Base-by-base conservation (phyloP, 2,329 filamentous ascomycete species). In the Lecanosticta acicola region DNA sequence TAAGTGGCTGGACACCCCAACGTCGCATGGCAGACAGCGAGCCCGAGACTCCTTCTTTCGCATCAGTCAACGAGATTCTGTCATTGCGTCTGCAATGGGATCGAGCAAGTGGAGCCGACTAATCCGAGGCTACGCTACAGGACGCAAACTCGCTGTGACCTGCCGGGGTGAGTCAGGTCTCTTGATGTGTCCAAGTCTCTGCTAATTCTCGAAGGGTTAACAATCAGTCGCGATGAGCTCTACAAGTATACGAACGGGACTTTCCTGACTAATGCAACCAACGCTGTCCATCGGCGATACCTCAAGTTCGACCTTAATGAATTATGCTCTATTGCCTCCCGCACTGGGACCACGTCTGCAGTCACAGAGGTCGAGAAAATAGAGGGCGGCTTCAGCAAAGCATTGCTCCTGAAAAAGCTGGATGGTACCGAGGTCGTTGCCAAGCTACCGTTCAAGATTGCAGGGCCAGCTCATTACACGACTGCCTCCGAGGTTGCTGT, bases 381-480 rank as follows among this genome's bases (percentile, higher is more conserved):
- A 47, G 61, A 67, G 44, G 61, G 64, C 16, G 57, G 56, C 2
- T 66, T 65, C 41, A 63, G 55, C 49, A 67, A 65, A 42, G 63
- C 58, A 34, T 49, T 66, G 11, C 29, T 62, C 3, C 54, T 67
- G 47, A 58, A 13, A 41, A 65, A 49, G 35, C 49, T 48, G 14
- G 51, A 66, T 48, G 59, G 59, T 19, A 53, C 24, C 2, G 59
- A 65, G 39, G 43, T 65, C 1, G 55, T 68, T 41, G 64, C 61
- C 2, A 66, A 66, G 17, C 55, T 66, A 26, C 62, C 63, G 0
- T 65, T 55, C 46, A 59, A 34, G 1, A 61, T 59, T 51, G 54
- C 61, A 41, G 63, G 63, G 4, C 59, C 59, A 16, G n/a, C 57
- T 3, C 41, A 24, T 1, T 56, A 56, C n/a, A 59, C 51, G 13